Conservation (phyloP, 2,329 filamentous ascomycete species). For the Hypoxylon sp. region DNA sequence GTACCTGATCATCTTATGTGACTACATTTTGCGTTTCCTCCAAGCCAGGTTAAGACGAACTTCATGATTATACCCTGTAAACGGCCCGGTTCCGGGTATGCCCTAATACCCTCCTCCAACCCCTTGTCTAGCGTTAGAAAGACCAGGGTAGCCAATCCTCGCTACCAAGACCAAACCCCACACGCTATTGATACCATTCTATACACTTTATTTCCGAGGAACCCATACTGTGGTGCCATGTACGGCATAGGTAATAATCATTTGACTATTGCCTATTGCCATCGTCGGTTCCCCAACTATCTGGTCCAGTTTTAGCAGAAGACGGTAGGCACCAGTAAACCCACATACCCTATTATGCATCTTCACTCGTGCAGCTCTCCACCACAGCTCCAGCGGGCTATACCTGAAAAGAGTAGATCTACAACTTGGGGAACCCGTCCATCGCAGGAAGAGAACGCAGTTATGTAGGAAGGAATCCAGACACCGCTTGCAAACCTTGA, state of each 20-base stretch:
- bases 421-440: slow-evolving; percentile 5
- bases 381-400: slow-evolving; percentile 10
- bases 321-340: slow-evolving; percentile 2
- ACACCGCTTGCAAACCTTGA: not conserved
- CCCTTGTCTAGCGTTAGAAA: slow-evolving; percentile 9
- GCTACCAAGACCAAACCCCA: slow-evolving; percentile 17
- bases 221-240: not conserved
- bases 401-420: slow-evolving; percentile 9
- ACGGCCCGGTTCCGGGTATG: slow-evolving; percentile 12
- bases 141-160: slow-evolving; percentile 1
- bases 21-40: not conserved
- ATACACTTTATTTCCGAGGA: slow-evolving; percentile 4
- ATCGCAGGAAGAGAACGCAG: not conserved
- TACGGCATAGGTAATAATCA: slow-evolving; percentile 4
- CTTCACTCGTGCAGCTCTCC: slow-evolving; percentile 5
- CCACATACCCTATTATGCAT: not conserved
- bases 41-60: slow-evolving; percentile 4
- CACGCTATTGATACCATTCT: slow-evolving; percentile 8
- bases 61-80: slow-evolving; percentile 6
- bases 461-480: not conserved
- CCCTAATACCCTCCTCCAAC: not conserved
- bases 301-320: not conserved
- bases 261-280: slow-evolving; percentile 2
- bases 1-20: not conserved
- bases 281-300: slow-evolving; percentile 10